phyloP scores from a whole-genome alignment of 2,329 filamentous ascomycete genomes.

The Ascochyta clinopodiicola region DNA sequence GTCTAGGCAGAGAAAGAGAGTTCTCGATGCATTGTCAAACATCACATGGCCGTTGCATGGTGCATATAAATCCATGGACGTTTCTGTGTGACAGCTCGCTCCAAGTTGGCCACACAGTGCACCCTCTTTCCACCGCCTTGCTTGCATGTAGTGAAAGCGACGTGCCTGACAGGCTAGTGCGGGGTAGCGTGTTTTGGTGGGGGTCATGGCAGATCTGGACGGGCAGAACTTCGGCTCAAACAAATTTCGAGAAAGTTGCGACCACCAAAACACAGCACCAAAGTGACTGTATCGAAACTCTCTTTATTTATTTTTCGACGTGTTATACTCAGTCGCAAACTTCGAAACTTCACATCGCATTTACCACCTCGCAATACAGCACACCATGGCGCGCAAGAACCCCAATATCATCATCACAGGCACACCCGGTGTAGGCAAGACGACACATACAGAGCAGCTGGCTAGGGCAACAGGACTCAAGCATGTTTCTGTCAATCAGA shows the following conservation, averaged over 20 bases:
- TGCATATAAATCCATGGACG: too few relatives aligned
- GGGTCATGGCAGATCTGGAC: background rate
- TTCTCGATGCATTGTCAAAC: too few relatives aligned
- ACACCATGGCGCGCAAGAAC: slow-evolving; percentile 49
- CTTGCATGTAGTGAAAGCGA: background rate
- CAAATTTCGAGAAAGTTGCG: slow-evolving; percentile 5
- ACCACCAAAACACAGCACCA: background rate
- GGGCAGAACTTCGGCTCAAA: background rate
- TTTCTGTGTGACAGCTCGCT: too few relatives aligned
- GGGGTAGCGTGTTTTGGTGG: slow-evolving; percentile 12
- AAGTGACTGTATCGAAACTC: background rate
- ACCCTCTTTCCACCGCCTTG: too few relatives aligned
- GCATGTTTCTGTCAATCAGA: slow-evolving; percentile 86
- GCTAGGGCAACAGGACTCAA: slow-evolving; percentile 77
- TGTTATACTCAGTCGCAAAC: too few relatives aligned
- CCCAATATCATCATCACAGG: slow-evolving; percentile 97
- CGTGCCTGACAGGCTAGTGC: slow-evolving; percentile 1
- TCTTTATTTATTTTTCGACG: background rate
- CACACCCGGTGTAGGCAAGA: slow-evolving; percentile 95
- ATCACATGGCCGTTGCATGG: too few relatives aligned
- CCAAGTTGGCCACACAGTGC: too few relatives aligned
- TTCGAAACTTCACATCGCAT: background rate
- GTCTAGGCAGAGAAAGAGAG: too few relatives aligned
- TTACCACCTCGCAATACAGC: too few relatives aligned
- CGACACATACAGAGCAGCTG: slow-evolving; percentile 84